Conservation (phyloP, 176 grass and related monocot genomes). For the Musa itinerans region DNA sequence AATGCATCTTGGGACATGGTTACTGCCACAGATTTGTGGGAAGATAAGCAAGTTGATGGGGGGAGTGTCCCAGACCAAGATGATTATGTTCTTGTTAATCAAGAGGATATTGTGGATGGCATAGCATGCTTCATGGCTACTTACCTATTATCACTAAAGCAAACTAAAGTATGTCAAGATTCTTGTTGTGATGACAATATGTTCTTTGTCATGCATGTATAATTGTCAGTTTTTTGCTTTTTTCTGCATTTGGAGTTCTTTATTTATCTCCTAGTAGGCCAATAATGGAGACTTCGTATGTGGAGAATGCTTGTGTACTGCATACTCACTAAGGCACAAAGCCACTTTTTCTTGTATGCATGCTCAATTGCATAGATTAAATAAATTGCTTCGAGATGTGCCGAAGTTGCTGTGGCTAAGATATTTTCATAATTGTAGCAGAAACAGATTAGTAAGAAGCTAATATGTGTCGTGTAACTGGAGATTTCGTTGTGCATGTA, state of each 20-base stretch:
- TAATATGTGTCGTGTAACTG: not conserved
- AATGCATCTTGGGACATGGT: slow-evolving; percentile 25
- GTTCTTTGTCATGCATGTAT: not conserved
- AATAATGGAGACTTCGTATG: too few relatives aligned
- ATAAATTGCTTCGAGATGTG: too few relatives aligned
- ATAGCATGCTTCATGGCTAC: slow-evolving; percentile 29
- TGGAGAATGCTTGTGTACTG: too few relatives aligned
- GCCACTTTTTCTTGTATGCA: too few relatives aligned
- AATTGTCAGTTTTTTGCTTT: not conserved
- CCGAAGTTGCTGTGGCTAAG: too few relatives aligned
- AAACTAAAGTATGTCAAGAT: slow-evolving; percentile 22
- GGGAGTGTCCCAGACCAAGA: slow-evolving; percentile 16
- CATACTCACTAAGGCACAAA: too few relatives aligned
- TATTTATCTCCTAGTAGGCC: not conserved
- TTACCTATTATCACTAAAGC: slow-evolving; percentile 22
- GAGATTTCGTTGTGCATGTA: not conserved
- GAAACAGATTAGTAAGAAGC: not conserved
- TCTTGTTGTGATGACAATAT: not conserved
- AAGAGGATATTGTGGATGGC: slow-evolving; percentile 25
- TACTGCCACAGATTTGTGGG: slow-evolving; percentile 13
- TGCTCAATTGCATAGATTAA: too few relatives aligned
- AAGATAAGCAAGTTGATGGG: slow-evolving; percentile 13
- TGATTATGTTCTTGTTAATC: slow-evolving; percentile 22
- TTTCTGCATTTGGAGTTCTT: not conserved
- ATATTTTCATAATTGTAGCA: not conserved